Evolutionary conservation across 441 rosid species (phyloP).

Genomic region (Gossypium davidsonii): DNA sequence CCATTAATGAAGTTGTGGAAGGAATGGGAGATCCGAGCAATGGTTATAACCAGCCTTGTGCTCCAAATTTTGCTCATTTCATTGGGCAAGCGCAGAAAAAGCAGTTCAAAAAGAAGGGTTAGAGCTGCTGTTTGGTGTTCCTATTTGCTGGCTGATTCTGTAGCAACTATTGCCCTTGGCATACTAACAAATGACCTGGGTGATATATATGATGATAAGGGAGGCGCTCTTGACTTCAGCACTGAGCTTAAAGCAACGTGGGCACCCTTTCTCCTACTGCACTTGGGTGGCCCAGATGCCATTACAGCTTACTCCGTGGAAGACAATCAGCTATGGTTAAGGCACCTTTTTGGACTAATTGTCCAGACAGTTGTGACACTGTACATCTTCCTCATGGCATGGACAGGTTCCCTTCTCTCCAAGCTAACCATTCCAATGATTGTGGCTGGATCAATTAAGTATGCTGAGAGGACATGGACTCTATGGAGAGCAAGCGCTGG

Average conservation of each 20-base stretch:
- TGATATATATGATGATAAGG: not conserved
- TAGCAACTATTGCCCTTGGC: conserved; percentile 18
- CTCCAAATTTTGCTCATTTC: conserved; percentile 9
- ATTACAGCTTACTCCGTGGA: conserved; percentile 10
- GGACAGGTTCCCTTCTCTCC: not conserved
- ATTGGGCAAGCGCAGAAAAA: not conserved
- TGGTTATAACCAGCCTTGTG: conserved; percentile 18
- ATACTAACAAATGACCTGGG: conserved; percentile 9
- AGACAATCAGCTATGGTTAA: conserved; percentile 4
- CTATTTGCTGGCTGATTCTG: conserved; percentile 25
- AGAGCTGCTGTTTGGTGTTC: conserved; percentile 17
- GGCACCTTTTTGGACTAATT: not conserved
- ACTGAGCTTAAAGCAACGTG: conserved; percentile 1
- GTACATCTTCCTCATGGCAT: not conserved
- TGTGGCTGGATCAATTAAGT: conserved; percentile 15
- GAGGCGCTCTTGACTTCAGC: not conserved
- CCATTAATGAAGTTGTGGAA: conserved; percentile 15
- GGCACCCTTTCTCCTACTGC: conserved; percentile 10
- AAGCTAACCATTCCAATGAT: conserved; percentile 15
- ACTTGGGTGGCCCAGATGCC: conserved; percentile 10
- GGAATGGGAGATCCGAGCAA: conserved; percentile 21
- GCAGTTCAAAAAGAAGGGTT: not conserved
- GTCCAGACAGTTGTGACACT: not conserved
- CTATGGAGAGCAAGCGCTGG: not conserved
- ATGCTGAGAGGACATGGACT: conserved; percentile 7